Conservation (phyloP, 352 stramenopile genomes). For the Phytophthora quininea region DNA sequence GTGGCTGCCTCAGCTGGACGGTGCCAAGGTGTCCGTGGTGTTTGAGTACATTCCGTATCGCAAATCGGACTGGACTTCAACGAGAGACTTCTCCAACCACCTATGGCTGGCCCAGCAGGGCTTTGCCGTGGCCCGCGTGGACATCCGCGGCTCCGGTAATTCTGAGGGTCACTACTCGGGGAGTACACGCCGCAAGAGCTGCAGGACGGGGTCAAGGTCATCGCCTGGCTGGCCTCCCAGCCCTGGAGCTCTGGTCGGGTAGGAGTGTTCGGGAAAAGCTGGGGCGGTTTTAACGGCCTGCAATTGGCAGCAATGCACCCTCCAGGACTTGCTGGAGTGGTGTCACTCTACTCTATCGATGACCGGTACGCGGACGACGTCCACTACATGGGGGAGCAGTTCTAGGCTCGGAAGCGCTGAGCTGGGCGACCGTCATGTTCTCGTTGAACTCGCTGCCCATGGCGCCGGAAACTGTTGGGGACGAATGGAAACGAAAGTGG, state of each 20-base stretch:
- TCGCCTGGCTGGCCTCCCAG: conserved; percentile 51
- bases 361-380: conserved; percentile 60
- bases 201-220: conserved; percentile 49
- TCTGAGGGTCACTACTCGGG: conserved; percentile 46
- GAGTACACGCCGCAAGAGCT: conserved; percentile 58
- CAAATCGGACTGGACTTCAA: conserved; percentile 54
- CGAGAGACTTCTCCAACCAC: conserved; percentile 50
- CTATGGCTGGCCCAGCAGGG: conserved; percentile 52
- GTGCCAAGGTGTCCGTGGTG: conserved; percentile 39
- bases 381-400: conserved; percentile 55
- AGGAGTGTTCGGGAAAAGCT: conserved; percentile 60
- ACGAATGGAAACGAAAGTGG: conserved; percentile 36
- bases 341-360: conserved; percentile 64
- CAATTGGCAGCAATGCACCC: conserved; percentile 50
- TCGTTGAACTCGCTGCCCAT: conserved; percentile 49
- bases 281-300: conserved; percentile 58
- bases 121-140: conserved; percentile 52
- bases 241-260: conserved; percentile 49
- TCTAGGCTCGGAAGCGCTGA: conserved; percentile 54
- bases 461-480: conserved; percentile 40
- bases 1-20: conserved; percentile 36
- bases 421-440: conserved; percentile 60
- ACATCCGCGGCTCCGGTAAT: conserved; percentile 56
- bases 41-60: conserved; percentile 66
- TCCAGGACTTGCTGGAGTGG: conserved; percentile 44